A percentile compares a stretch with the other conserved stretches of the same genome.
These are phyloP conservation scores for Rubia yunnanensis DNA, from an alignment of 257 asterid species.

Conservation along the genomic window DNA sequence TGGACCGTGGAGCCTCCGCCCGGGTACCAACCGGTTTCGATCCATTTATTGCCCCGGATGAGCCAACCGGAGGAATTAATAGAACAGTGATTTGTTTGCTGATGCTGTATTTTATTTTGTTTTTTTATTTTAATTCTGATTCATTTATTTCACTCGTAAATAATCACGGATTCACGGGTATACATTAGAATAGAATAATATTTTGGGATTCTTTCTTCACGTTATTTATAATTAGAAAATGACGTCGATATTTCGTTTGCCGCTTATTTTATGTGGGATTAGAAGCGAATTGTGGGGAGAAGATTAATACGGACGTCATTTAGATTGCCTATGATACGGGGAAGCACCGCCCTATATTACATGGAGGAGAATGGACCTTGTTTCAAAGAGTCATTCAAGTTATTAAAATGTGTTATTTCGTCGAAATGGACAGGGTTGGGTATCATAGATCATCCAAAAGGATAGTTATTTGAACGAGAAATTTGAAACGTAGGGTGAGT, in stretches of 20 bases:
- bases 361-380: neutral
- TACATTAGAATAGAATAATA: no score
- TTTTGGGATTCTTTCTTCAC: neutral
- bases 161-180: neutral
- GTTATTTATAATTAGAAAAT: neutral
- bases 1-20: conserved; percentile 55
- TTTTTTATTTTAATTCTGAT: neutral
- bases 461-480: no score
- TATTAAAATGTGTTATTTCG: neutral
- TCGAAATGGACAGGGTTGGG: neutral
- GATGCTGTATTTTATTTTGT: neutral
- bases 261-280: conserved; percentile 1
- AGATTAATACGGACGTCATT: neutral
- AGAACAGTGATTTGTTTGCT: neutral
- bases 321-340: neutral
- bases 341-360: neutral
- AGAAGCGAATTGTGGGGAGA: neutral
- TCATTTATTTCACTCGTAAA: neutral
- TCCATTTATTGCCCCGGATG: conserved; percentile 64
- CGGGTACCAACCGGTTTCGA: conserved; percentile 32
- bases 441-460: no score
- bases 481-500: no score
- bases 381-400: neutral
- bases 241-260: conserved; percentile 2
- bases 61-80: conserved; percentile 11